Evolutionary conservation across 208 protist genomes (phyloP), one percentile per base, ranked within the genome.

Genomic region (Acanthamoeba polyphaga): DNA sequence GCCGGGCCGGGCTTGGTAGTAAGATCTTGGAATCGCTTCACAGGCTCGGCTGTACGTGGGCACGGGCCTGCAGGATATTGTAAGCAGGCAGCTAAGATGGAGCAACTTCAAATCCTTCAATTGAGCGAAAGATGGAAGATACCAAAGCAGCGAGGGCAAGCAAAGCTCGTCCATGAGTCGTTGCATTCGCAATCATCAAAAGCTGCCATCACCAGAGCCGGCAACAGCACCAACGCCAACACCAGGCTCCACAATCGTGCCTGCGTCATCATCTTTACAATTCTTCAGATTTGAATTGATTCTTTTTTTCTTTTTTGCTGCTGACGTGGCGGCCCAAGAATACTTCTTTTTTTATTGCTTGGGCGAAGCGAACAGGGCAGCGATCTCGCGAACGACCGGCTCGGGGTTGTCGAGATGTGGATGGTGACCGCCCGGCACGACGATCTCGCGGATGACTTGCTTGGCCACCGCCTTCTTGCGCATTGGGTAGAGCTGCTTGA

Each of bases 371-470:
- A 74, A 27, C 29, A 43, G 68, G 29, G 29, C 27, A n/a, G 38
- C 68, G 13, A 74, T 74, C 68, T 74, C 68, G 10, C 68, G 27
- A 4, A 24, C 62, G 8, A 68, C 46, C 24, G 46, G 51, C 46
- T 89, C 82, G 13, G 82, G 51, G 82, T 89, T 89, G 82, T 89
- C 82, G 29, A 89, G 55, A 64, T 89, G 82, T 32, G 51, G 49
- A 24, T 89, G 82, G 27, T 89, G 82, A 6, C 49, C 55, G n/a
- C 82, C 82, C 22, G 46, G 19, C n/a, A 89, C 32, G 51, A 64
- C 34, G n/a, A 89, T 10, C 51, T 89, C 82, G 24, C 34, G 8
- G 13, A 64, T 51, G 10, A 89, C 15, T 7, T 80, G 72, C 72
- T 80, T 51, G 43, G 72, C 10, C 38, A 80, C 72, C 27, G 49